Evolutionary conservation across 139 green algal genomes (phyloP).

Genomic region (Gonium pectorale): DNA sequence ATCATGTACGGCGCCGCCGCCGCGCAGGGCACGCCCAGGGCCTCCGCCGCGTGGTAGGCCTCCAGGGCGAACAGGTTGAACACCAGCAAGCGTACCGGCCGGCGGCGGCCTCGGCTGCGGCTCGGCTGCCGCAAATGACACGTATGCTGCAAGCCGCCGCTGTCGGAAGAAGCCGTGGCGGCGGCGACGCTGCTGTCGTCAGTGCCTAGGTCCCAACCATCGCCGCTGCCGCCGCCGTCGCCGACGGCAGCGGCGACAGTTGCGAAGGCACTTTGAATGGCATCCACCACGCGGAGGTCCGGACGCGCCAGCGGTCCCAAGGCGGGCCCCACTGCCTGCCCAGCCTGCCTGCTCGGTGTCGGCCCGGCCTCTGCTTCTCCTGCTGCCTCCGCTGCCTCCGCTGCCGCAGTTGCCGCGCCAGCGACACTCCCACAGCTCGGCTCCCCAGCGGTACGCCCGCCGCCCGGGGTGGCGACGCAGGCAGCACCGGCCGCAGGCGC

Average conservation of each 20-base stretch:
- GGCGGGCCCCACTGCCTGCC: too few relatives aligned
- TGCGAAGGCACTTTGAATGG: too few relatives aligned
- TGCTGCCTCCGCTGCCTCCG: neutral
- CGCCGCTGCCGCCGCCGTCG: too few relatives aligned
- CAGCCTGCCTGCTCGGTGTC: too few relatives aligned
- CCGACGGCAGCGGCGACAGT: too few relatives aligned
- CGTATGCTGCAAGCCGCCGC: too few relatives aligned
- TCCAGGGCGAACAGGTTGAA: conserved; percentile 77
- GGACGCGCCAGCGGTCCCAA: neutral
- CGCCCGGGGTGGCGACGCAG: neutral
- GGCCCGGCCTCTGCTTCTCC: too few relatives aligned
- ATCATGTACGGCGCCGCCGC: conserved; percentile 71
- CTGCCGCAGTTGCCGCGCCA: too few relatives aligned
- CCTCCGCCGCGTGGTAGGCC: conserved; percentile 72
- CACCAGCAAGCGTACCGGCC: conserved; percentile 17
- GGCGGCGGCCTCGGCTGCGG: conserved; percentile 23
- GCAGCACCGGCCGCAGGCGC: neutral
- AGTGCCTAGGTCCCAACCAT: too few relatives aligned
- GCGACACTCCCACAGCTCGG: neutral
- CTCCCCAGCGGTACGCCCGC: neutral
- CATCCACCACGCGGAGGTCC: neutral
- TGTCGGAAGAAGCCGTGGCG: too few relatives aligned
- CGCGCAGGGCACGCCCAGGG: conserved; percentile 59
- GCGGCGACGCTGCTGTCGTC: too few relatives aligned
- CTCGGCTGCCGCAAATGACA: conserved; percentile 8